phyloP scores from a whole-genome alignment of 2,329 filamentous ascomycete genomes.

The Zymoseptoria tritici region DNA sequence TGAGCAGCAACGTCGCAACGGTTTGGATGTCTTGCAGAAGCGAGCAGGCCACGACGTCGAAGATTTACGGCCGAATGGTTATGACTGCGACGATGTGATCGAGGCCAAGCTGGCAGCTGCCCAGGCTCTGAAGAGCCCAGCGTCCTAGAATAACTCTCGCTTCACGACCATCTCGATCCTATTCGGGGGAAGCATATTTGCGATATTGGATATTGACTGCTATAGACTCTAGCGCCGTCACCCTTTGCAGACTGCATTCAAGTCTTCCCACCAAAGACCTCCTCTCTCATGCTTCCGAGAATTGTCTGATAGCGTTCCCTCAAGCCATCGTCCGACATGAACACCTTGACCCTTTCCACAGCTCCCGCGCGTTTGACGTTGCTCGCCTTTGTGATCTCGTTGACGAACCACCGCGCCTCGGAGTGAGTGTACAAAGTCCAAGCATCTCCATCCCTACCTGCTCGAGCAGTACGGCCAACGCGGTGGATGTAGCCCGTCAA shows the following conservation, averaged over 20 bases:
- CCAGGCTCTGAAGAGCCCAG: background rate
- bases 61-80: constrained; percentile 25
- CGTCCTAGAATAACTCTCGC: background rate
- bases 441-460: constrained; percentile 65
- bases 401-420: constrained; percentile 89
- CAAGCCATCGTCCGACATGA: constrained; percentile 13
- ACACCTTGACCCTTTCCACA: constrained; percentile 34
- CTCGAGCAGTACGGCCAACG: constrained; percentile 82
- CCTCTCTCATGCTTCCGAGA: constrained; percentile 54
- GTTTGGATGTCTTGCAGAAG: constrained; percentile 23
- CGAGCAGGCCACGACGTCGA: constrained; percentile 22
- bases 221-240: background rate
- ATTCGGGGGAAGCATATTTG: background rate
- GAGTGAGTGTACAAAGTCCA: constrained; percentile 80
- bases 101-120: constrained; percentile 20
- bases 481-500: constrained; percentile 82
- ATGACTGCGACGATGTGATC: constrained; percentile 22
- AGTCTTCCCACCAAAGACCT: constrained; percentile 38
- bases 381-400: constrained; percentile 59
- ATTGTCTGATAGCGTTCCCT: constrained; percentile 45
- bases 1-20: constrained; percentile 26
- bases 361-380: constrained; percentile 43
- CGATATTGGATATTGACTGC: background rate
- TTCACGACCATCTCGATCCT: background rate
- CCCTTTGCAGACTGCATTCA: background rate